These are phyloP conservation scores for Lentinula detonsa DNA, from an alignment of 768 basidiomycete genomes.

Conservation along the genomic window DNA sequence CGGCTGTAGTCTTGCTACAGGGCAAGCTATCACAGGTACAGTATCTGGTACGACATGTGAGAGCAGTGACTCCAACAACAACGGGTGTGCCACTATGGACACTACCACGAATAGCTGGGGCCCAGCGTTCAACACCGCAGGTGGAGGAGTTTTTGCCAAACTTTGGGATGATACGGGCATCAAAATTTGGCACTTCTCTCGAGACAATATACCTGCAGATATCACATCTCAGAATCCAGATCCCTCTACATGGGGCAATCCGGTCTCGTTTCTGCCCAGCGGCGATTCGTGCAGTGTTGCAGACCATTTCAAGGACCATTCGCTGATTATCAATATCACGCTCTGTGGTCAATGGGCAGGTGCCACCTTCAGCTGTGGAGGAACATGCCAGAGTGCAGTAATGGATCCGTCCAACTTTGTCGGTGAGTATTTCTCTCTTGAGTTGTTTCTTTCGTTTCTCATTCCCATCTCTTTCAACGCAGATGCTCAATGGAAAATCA, in stretches of 20 bases:
- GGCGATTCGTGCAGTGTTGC: slow-evolving; percentile 27
- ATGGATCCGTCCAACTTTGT: slow-evolving; percentile 51
- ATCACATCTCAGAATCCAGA: slow-evolving; percentile 22
- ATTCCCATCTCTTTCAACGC: background rate
- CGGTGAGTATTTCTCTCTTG: slow-evolving; percentile 15
- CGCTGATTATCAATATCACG: slow-evolving; percentile 33
- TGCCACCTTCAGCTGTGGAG: slow-evolving; percentile 7
- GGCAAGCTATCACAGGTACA: slow-evolving; percentile 14
- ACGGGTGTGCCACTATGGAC: slow-evolving; percentile 24
- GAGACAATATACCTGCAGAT: slow-evolving; percentile 24
- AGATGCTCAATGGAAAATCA: background rate
- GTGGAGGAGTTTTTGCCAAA: slow-evolving; percentile 25
- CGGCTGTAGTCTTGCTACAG: slow-evolving; percentile 23
- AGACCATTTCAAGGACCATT: slow-evolving; percentile 27
- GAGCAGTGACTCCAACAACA: slow-evolving; percentile 15
- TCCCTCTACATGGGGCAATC: slow-evolving; percentile 26
- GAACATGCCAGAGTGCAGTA: background rate
- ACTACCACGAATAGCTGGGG: slow-evolving; percentile 5
- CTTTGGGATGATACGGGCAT: slow-evolving; percentile 28
- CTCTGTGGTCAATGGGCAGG: slow-evolving; percentile 44
- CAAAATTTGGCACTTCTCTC: slow-evolving; percentile 29
- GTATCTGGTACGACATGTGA: slow-evolving; percentile 19
- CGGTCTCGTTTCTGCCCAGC: slow-evolving; percentile 27
- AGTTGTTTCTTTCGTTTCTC: background rate
- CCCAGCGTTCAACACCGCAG: slow-evolving; percentile 16